phyloP scores from a whole-genome alignment of 2,329 filamentous ascomycete species.

The Orbilia quercus region DNA sequence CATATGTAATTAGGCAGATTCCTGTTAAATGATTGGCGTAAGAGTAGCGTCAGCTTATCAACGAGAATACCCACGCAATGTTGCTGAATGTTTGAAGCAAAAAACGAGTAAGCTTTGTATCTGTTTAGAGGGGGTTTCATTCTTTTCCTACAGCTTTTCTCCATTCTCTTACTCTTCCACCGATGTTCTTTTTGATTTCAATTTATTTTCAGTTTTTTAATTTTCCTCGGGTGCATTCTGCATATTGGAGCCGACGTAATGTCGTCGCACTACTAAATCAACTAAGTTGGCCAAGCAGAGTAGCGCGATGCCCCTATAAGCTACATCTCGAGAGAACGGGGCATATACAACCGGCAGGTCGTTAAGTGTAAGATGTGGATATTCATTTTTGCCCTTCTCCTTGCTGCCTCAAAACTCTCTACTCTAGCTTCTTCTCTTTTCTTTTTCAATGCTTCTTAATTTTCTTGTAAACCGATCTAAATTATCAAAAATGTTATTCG shows the following conservation, averaged over 20 bases:
- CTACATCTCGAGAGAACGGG: slow-evolving; percentile 7
- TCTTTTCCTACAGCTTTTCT: slow-evolving; percentile 32
- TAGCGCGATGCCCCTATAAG: slow-evolving; percentile 23
- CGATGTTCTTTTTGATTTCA: neutral
- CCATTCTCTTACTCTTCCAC: slow-evolving; percentile 34
- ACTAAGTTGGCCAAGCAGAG: slow-evolving; percentile 13
- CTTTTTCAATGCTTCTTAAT: neutral
- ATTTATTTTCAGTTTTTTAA: neutral
- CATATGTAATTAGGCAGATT: slow-evolving; percentile 57
- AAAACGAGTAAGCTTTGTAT: slow-evolving; percentile 11
- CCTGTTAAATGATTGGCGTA: slow-evolving; percentile 55
- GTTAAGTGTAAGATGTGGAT: slow-evolving; percentile 1
- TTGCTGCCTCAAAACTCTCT: neutral
- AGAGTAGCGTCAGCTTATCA: slow-evolving; percentile 55
- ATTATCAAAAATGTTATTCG: neutral
- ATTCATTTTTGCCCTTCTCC: neutral
- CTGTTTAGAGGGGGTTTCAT: slow-evolving; percentile 9
- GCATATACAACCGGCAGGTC: slow-evolving; percentile 18
- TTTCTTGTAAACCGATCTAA: neutral
- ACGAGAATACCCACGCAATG: slow-evolving; percentile 18
- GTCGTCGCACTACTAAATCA: slow-evolving; percentile 2
- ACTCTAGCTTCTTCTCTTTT: neutral
- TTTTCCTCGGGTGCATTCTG: neutral
- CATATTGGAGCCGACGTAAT: slow-evolving; percentile 6
- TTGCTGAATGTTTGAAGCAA: slow-evolving; percentile 35